Percentiles rank a stretch among this genome's conserved stretches.
Evolutionary conservation across 202 grass and related monocot genomes (phyloP).

Genomic region (Carex sylvatica): DNA sequence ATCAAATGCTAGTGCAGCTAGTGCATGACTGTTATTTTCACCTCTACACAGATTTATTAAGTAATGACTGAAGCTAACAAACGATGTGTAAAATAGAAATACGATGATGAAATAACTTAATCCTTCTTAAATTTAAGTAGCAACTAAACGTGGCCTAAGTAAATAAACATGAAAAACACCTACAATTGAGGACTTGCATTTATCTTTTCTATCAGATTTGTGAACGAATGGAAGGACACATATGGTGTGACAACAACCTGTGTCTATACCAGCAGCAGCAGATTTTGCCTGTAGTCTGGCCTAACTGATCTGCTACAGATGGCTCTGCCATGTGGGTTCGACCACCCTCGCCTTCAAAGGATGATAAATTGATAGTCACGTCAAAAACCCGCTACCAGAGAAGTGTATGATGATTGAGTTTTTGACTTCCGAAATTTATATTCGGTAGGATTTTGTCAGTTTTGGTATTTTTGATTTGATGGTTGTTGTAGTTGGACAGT

Average conservation of each 20-base stretch:
- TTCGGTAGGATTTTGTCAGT: conserved; percentile 18
- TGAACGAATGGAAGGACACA: conserved; percentile 87
- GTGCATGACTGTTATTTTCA: too few relatives aligned
- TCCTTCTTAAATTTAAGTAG: too few relatives aligned
- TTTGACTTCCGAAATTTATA: too few relatives aligned
- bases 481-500: conserved; percentile 1
- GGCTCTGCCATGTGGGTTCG: background rate
- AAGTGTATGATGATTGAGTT: conserved; percentile 19
- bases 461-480: conserved; percentile 5
- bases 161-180: too few relatives aligned
- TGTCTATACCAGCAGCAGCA: conserved; percentile 61
- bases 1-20: too few relatives aligned
- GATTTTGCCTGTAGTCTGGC: conserved; percentile 42
- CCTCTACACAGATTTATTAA: too few relatives aligned
- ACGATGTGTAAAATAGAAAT: too few relatives aligned
- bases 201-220: conserved; percentile 46
- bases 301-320: conserved; percentile 19
- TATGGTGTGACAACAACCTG: conserved; percentile 65
- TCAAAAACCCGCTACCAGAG: conserved; percentile 14
- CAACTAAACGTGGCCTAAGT: too few relatives aligned
- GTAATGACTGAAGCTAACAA: too few relatives aligned
- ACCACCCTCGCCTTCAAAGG: background rate
- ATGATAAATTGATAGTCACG: conserved; percentile 13
- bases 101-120: too few relatives aligned
- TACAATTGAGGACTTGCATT: background rate